A percentile compares a stretch with the other conserved stretches of the same genome.
These are phyloP conservation scores for Alternaria atra DNA, from an alignment of 2,329 filamentous ascomycete genomes.

Conservation along the genomic window DNA sequence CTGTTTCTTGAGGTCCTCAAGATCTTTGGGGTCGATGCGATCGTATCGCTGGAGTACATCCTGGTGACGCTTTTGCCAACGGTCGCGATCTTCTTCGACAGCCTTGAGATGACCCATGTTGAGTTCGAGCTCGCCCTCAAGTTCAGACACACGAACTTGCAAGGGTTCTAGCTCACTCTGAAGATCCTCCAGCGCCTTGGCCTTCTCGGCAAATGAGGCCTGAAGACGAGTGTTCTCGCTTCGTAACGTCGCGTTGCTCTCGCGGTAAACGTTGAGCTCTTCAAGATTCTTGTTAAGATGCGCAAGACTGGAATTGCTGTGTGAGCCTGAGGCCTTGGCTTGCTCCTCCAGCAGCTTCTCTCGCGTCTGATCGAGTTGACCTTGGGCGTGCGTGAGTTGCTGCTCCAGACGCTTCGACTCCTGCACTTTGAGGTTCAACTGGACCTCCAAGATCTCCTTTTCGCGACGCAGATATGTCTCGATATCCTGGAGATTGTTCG, in stretches of 20 bases:
- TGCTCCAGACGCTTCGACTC: constrained; percentile 90
- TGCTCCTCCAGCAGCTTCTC: constrained; percentile 91
- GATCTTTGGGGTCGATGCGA: constrained; percentile 89
- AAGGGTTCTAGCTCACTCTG: constrained; percentile 80
- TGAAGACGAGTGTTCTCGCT: constrained; percentile 85
- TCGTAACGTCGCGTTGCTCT: constrained; percentile 90
- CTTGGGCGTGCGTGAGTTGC: constrained; percentile 85
- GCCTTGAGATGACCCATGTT: constrained; percentile 89
- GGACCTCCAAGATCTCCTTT: constrained; percentile 98
- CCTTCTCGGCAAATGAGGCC: constrained; percentile 77
- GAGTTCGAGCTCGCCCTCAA: constrained; percentile 81
- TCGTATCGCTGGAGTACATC: constrained; percentile 97
- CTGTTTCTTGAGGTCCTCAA: constrained; percentile 86
- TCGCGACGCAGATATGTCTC: constrained; percentile 91
- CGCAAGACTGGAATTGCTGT: constrained; percentile 80
- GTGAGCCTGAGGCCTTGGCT: constrained; percentile 75
- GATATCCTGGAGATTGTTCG: constrained; percentile 85
- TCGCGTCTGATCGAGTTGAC: constrained; percentile 86
- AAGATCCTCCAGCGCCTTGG: constrained; percentile 76
- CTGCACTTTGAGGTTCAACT: constrained; percentile 87
- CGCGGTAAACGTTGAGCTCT: constrained; percentile 93
- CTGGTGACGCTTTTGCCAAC: constrained; percentile 95
- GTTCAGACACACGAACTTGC: constrained; percentile 78
- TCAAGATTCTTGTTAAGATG: constrained; percentile 95
- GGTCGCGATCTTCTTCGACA: constrained; percentile 88